Evolutionary conservation across 2,329 filamentous ascomycete genomes (phyloP).

Genomic region (Aspergillus fischeri): DNA sequence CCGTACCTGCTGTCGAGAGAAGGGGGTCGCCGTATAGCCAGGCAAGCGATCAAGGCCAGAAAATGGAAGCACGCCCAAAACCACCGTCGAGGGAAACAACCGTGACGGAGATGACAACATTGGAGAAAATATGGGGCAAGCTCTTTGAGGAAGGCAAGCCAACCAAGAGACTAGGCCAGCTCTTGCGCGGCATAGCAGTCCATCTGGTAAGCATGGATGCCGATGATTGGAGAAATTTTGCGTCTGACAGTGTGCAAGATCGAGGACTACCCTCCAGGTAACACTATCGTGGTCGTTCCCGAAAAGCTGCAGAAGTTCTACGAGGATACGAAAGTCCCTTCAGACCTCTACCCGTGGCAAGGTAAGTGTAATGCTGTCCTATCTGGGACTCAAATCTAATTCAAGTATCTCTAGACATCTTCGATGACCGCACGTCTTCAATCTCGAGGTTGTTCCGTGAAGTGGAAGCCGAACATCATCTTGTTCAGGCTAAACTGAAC

Average conservation of each 20-base stretch:
- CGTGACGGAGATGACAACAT: constrained; percentile 50
- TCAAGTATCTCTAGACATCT: constrained; percentile 44
- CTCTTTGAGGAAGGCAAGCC: constrained; percentile 67
- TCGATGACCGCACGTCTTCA: constrained; percentile 50
- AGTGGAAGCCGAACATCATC: constrained; percentile 57
- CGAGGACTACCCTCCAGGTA: constrained; percentile 63
- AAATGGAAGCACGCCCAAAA: constrained; percentile 31
- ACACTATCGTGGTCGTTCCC: constrained; percentile 68
- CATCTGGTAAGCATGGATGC: constrained; percentile 57
- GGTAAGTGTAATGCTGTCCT: constrained; percentile 40
- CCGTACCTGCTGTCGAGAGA: constrained; percentile 21
- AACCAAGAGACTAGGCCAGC: constrained; percentile 64
- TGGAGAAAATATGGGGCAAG: constrained; percentile 72
- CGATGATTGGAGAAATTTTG: background rate
- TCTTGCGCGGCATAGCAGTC: constrained; percentile 68
- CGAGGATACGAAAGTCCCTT: constrained; percentile 57
- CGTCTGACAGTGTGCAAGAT: constrained; percentile 47
- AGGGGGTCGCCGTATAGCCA: constrained; percentile 35
- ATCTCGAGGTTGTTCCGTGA: constrained; percentile 58
- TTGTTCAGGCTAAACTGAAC: constrained; percentile 54
- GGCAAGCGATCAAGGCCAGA: constrained; percentile 29
- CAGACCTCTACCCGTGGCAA: constrained; percentile 66
- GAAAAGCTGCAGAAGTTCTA: constrained; percentile 74
- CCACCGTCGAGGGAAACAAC: constrained; percentile 37
- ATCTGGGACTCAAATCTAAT: constrained; percentile 5